phyloP scores from a whole-genome alignment of 2,329 filamentous ascomycete genomes.

The Aspergillus sp. region DNA sequence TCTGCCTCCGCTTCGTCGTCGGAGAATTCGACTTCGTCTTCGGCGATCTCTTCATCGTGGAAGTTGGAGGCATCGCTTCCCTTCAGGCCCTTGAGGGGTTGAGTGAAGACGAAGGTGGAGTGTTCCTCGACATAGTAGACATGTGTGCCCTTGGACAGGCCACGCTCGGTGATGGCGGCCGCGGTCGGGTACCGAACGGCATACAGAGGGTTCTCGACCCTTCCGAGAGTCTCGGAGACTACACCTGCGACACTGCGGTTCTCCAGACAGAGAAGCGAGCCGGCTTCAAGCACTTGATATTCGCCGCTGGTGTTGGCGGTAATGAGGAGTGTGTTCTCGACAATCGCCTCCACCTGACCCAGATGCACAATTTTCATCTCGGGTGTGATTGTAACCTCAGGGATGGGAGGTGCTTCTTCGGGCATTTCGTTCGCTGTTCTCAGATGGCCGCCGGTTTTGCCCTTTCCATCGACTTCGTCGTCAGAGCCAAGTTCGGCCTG shows the following conservation, averaged over 20 bases:
- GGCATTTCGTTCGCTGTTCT: conserved; percentile 78
- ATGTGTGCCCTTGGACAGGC: conserved; percentile 67
- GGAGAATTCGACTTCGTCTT: conserved; percentile 91
- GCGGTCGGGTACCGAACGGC: conserved; percentile 72
- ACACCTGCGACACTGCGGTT: conserved; percentile 76
- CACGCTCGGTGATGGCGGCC: conserved; percentile 67
- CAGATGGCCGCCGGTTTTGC: conserved; percentile 53
- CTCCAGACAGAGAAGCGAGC: conserved; percentile 77
- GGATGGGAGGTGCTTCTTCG: conserved; percentile 68
- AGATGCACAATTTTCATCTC: conserved; percentile 77
- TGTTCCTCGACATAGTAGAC: conserved; percentile 80
- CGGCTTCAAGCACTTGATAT: conserved; percentile 79
- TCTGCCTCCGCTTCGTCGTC: conserved; percentile 94
- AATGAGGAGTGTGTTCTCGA: conserved; percentile 77
- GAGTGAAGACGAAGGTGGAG: conserved; percentile 83
- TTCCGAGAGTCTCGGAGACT: conserved; percentile 82
- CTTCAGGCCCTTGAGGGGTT: conserved; percentile 75
- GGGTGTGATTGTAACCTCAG: conserved; percentile 73
- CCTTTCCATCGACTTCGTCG: conserved; percentile 66
- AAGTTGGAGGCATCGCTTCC: conserved; percentile 93
- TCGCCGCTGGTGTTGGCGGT: conserved; percentile 77
- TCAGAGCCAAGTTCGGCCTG: conserved; percentile 77
- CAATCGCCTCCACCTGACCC: conserved; percentile 72
- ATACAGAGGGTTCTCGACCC: conserved; percentile 84
- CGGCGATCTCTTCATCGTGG: conserved; percentile 84